A percentile compares a stretch with the other conserved stretches of the same genome.
Conservation (phyloP, 352 stramenopile species). For the Globisporangium spinosum region DNA sequence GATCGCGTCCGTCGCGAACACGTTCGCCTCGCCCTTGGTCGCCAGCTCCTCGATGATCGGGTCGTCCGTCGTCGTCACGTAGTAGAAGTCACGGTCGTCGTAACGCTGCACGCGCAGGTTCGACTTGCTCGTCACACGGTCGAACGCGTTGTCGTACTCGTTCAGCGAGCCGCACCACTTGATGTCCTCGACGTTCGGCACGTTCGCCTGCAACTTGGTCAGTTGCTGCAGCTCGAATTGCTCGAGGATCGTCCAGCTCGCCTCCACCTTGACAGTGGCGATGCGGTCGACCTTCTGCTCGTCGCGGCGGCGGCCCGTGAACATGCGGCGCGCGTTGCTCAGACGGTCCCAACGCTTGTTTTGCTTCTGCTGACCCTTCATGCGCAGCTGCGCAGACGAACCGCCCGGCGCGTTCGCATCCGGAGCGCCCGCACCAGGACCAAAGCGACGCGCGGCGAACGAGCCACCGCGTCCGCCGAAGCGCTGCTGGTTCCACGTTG, state of each 20-base stretch:
- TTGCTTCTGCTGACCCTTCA: constrained; percentile 86
- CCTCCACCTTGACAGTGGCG: constrained; percentile 89
- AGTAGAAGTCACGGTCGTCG: constrained; percentile 94
- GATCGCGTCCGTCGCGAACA: constrained; percentile 97
- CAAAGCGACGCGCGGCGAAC: constrained; percentile 26
- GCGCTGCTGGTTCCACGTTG: constrained; percentile 85
- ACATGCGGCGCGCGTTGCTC: constrained; percentile 70
- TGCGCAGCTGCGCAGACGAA: constrained; percentile 57
- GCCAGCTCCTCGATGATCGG: constrained; percentile 93
- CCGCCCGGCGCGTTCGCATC: constrained; percentile 36
- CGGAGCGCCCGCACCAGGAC: constrained; percentile 22
- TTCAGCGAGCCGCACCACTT: constrained; percentile 93
- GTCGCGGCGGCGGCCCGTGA: constrained; percentile 58
- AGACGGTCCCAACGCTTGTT: constrained; percentile 84
- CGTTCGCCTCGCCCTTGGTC: constrained; percentile 86
- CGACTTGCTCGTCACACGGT: constrained; percentile 90
- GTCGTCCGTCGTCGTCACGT: constrained; percentile 96
- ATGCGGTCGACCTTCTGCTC: constrained; percentile 80
- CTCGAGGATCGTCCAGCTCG: constrained; percentile 92
- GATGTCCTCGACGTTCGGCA: constrained; percentile 86
- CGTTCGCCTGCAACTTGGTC: constrained; percentile 91
- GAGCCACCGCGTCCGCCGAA: constrained; percentile 61
- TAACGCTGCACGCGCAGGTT: constrained; percentile 75
- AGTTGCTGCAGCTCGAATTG: constrained; percentile 96
- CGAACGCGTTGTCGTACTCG: constrained; percentile 94